Conservation (phyloP, 352 stramenopile genomes). For the Phytophthora aleatoria region DNA sequence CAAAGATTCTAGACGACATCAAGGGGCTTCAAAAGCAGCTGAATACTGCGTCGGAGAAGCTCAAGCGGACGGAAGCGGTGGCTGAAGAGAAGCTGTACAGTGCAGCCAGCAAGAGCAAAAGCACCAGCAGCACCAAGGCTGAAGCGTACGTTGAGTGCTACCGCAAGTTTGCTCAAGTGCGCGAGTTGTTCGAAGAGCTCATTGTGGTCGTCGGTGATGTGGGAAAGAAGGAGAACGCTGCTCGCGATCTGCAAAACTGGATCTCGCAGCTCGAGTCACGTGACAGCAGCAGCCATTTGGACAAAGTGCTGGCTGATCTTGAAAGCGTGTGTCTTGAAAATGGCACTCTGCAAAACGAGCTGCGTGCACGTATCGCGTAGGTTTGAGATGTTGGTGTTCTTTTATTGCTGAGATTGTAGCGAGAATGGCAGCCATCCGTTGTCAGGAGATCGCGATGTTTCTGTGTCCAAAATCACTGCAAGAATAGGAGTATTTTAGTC, state of each 20-base stretch:
- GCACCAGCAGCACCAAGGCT: slow-evolving; percentile 24
- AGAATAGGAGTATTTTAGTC: not conserved
- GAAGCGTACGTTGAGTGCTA: slow-evolving; percentile 82
- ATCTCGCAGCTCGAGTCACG: slow-evolving; percentile 80
- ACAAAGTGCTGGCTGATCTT: slow-evolving; percentile 77
- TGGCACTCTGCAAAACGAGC: slow-evolving; percentile 49
- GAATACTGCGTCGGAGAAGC: slow-evolving; percentile 75
- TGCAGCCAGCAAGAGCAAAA: slow-evolving; percentile 51
- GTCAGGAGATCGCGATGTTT: slow-evolving; percentile 2
- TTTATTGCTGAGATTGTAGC: not conserved
- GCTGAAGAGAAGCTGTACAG: slow-evolving; percentile 86
- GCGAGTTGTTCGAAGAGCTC: slow-evolving; percentile 86
- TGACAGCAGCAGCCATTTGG: slow-evolving; percentile 69
- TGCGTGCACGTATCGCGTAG: slow-evolving; percentile 36
- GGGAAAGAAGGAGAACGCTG: slow-evolving; percentile 78
- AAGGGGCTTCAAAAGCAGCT: slow-evolving; percentile 79
- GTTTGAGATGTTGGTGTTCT: not conserved
- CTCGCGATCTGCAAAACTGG: slow-evolving; percentile 83
- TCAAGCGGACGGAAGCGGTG: slow-evolving; percentile 84
- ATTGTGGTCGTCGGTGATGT: slow-evolving; percentile 66
- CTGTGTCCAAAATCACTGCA: slow-evolving; percentile 5
- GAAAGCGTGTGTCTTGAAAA: slow-evolving; percentile 77
- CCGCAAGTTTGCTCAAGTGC: slow-evolving; percentile 80
- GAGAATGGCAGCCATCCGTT: slow-evolving; percentile 9
- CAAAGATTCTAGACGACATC: slow-evolving; percentile 83